Percentiles rank a stretch among this genome's conserved stretches.
These are phyloP conservation scores for Cladophialophora yegresii DNA, from an alignment of 2,329 filamentous ascomycete species.

Conservation along the genomic window DNA sequence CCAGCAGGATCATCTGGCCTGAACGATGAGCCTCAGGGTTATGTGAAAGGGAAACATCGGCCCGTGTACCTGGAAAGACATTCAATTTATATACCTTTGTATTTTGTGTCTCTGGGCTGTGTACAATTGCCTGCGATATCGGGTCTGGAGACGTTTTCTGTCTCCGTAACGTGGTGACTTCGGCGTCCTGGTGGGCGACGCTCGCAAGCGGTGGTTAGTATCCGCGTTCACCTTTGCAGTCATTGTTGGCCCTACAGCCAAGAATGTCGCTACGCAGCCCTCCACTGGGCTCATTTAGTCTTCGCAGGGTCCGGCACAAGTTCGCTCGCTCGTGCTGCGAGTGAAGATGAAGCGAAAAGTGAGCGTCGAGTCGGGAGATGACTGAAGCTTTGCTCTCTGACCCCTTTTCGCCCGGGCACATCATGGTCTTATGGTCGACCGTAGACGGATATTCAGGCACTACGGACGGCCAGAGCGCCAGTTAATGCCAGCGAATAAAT, in stretches of 20 bases:
- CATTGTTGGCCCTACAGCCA: neutral
- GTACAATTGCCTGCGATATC: neutral
- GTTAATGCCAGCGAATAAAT: neutral
- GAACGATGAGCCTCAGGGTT: neutral
- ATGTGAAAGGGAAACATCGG: neutral
- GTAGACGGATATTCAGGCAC: neutral
- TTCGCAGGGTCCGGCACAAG: neutral
- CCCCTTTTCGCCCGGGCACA: neutral
- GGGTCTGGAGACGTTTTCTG: neutral
- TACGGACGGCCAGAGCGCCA: neutral
- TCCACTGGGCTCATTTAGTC: neutral
- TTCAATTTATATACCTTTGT: neutral
- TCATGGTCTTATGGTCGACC: neutral
- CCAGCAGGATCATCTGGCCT: neutral
- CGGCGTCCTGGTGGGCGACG: neutral
- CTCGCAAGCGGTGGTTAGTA: neutral
- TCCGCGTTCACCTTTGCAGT: neutral
- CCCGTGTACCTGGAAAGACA: neutral
- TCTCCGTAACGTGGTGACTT: no score
- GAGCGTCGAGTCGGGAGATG: neutral
- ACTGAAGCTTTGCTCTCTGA: neutral
- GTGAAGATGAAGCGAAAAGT: neutral
- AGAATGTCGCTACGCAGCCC: neutral
- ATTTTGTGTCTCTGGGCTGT: neutral
- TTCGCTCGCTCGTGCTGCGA: no score